Base-by-base conservation (phyloP, 2,329 filamentous ascomycete species). In the Stagonosporopsis tanaceti region DNA sequence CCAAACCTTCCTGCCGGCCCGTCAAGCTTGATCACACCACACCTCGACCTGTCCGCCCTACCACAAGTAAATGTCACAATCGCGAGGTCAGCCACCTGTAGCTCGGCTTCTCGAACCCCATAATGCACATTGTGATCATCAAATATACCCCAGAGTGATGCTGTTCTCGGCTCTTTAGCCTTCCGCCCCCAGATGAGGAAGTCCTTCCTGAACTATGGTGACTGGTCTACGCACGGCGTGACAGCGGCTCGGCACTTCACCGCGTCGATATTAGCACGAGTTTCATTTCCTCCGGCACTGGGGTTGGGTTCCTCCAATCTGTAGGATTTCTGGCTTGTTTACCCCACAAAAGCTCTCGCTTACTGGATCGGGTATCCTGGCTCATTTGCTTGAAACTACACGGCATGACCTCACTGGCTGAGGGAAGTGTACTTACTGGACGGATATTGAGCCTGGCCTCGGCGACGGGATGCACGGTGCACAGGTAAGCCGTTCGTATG, bases 251-350 rank as follows among this genome's bases (percentile, higher is more conserved):
- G 47, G 53, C 47, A 51, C 11, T 47, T 51, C 41, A 50, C 34
- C 27, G 12, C 20, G 15, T 55, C 17, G 20, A 56, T 51, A 51
- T 51, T 57, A 51, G 37, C n/a, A 27, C n/a, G 9, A 42, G 28
- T 42, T 47, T 38, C 42, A 42, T 42, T 51, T 51, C 47, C 41
- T 47, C 47, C 42, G 42, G 47, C 47, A 47, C 30, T 25, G 20
- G n/a, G 22, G 20, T 15, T n/a, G 30, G n/a, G n/a, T 57, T 57
- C 53, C 53, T 51, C 53, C 53, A 57, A 57, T 57, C 53, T 50
- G 27, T 40, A 47, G 41, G 37, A 42, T 47, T 37, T 22, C 11
- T 41, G 28, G 40, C 28, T 24, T n/a, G 8, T 20, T 20, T 51
- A 51, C 47, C 53, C 53, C 47, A 57, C 47, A 56, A 32, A 25